A percentile compares a stretch with the other conserved stretches of the same genome.
Conservation (phyloP, 2,329 filamentous ascomycete species). For the Aspergillus bombycis region DNA sequence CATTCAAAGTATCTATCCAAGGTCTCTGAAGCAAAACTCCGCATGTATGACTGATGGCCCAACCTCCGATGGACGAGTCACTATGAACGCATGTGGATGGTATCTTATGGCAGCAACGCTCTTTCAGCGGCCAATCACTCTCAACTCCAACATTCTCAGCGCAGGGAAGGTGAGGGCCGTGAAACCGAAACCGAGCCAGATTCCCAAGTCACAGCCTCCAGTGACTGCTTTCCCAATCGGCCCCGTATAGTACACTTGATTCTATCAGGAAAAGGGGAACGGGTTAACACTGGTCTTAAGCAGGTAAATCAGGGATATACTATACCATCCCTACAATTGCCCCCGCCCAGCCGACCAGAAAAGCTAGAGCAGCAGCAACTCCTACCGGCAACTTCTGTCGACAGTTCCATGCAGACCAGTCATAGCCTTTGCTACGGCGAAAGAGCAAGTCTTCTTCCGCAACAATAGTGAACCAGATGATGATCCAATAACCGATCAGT, state of each 20-base stretch:
- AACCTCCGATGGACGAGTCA: neutral
- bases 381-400: constrained; percentile 44
- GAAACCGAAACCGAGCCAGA: constrained; percentile 42
- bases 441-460: constrained; percentile 50
- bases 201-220: constrained; percentile 40
- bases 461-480: constrained; percentile 47
- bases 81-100: neutral
- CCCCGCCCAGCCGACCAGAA: constrained; percentile 44
- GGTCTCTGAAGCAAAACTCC: neutral
- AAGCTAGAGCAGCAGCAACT: constrained; percentile 42
- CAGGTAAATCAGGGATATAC: neutral
- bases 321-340: constrained; percentile 46
- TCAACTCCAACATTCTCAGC: constrained; percentile 38
- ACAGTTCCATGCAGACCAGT: constrained; percentile 48
- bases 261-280: constrained; percentile 18
- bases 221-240: constrained; percentile 37
- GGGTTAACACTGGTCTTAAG: constrained; percentile 6
- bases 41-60: neutral
- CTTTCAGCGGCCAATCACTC: constrained; percentile 32
- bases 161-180: constrained; percentile 39
- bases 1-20: neutral
- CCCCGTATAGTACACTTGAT: constrained; percentile 44
- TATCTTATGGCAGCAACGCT: neutral
- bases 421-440: constrained; percentile 39
- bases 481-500: constrained; percentile 52